phyloP scores from a whole-genome alignment of 257 asterid species.

The Anisodus tanguticus region DNA sequence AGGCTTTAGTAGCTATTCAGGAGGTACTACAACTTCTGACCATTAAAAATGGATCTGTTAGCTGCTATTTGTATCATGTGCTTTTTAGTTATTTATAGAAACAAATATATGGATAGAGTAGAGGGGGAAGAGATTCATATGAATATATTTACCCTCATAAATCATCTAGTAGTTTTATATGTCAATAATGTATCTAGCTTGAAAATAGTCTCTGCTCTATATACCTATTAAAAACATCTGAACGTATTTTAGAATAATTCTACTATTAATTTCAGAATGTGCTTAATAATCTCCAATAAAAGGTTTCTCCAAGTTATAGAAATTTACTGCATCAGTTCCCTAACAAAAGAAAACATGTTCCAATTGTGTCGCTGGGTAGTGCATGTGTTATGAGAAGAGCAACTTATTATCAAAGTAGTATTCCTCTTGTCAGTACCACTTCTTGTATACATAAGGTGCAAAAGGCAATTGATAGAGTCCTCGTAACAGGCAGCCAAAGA shows the following conservation, averaged over 20 bases:
- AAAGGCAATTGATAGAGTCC: neutral
- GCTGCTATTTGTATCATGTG: neutral
- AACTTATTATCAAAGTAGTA: neutral
- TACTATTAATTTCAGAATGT: neutral
- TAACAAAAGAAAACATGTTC: neutral
- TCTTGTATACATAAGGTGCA: neutral
- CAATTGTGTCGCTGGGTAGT: neutral
- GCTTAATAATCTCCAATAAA: neutral
- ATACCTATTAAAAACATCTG: neutral
- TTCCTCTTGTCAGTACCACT: neutral
- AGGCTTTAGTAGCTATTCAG: conserved; percentile 84
- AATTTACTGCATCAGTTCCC: neutral
- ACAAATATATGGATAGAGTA: neutral
- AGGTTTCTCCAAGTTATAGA: neutral
- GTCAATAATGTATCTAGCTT: conserved; percentile 1
- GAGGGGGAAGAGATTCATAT: neutral
- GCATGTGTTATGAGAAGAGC: neutral
- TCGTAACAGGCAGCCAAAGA: neutral
- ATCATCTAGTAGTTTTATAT: conserved; percentile 7
- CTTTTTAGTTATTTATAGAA: neutral
- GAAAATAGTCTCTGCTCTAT: neutral
- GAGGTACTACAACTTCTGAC: conserved; percentile 62
- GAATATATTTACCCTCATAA: neutral
- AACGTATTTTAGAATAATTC: neutral
- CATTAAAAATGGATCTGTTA: conserved; percentile 29